These are phyloP conservation scores for Trichoderma orchidacearum DNA, from an alignment of 495 filamentous ascomycete species.

Conservation along the genomic window DNA sequence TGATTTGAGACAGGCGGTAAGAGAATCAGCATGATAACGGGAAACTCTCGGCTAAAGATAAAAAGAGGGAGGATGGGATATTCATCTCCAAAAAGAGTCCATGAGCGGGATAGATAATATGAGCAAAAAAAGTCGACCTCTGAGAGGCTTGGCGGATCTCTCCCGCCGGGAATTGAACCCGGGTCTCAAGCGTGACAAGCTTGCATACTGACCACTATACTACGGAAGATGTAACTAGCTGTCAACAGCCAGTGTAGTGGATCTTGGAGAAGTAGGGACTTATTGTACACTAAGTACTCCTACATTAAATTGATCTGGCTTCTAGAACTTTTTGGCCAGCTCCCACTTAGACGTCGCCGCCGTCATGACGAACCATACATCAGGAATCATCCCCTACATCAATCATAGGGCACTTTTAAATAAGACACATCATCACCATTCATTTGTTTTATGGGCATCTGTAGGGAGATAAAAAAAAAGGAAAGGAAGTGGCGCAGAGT, in stretches of 20 bases:
- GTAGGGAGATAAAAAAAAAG: neutral
- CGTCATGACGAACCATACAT: too few relatives aligned
- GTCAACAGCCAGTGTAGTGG: neutral
- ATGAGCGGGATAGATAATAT: neutral
- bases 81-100: too few relatives aligned
- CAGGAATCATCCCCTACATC: too few relatives aligned
- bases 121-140: neutral
- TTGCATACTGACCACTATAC: constrained; percentile 5
- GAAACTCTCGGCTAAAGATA: neutral
- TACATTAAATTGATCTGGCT: too few relatives aligned
- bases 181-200: constrained; percentile 5
- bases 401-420: neutral
- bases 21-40: too few relatives aligned
- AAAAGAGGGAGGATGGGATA: neutral
- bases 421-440: too few relatives aligned
- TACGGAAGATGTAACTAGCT: constrained; percentile 2
- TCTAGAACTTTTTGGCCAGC: too few relatives aligned
- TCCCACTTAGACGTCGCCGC: too few relatives aligned
- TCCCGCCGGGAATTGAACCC: constrained; percentile 5
- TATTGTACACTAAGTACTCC: neutral
- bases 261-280: neutral
- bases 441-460: too few relatives aligned
- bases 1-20: too few relatives aligned
- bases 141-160: constrained; percentile 3
- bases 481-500: neutral